These are phyloP conservation scores for Debaryomyces udenii DNA, from an alignment of 1,139 yeast species.

Conservation along the genomic window DNA sequence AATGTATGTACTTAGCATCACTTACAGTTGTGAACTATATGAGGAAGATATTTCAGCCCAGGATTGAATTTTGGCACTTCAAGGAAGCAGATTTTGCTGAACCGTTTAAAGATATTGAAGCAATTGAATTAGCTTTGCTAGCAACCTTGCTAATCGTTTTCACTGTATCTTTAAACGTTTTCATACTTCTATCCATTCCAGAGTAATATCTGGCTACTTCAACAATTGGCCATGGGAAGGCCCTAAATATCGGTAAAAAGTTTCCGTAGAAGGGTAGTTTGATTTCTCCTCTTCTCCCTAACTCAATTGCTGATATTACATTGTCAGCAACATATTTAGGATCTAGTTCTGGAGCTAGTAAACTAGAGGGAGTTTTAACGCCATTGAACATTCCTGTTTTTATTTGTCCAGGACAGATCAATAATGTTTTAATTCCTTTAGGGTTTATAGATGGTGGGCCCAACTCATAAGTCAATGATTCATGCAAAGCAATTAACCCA, in stretches of 20 bases:
- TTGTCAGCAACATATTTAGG: conserved; percentile 64
- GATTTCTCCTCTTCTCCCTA: conserved; percentile 70
- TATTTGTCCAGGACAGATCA: conserved; percentile 87
- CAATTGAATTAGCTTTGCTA: conserved; percentile 23
- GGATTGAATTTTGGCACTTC: too few relatives aligned
- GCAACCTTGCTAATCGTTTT: conserved; percentile 17
- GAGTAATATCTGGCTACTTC: conserved; percentile 54
- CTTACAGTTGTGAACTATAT: too few relatives aligned
- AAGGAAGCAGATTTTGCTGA: background rate
- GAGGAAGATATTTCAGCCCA: too few relatives aligned
- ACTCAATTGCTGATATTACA: conserved; percentile 57
- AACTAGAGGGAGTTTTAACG: conserved; percentile 68
- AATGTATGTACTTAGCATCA: too few relatives aligned
- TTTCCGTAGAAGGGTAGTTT: conserved; percentile 77
- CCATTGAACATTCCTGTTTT: conserved; percentile 71
- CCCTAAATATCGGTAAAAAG: conserved; percentile 69
- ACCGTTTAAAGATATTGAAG: conserved; percentile 11
- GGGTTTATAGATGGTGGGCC: conserved; percentile 52
- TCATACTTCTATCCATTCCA: conserved; percentile 67
- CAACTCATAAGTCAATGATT: conserved; percentile 73
- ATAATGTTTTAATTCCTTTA: conserved; percentile 66
- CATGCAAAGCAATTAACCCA: conserved; percentile 82
- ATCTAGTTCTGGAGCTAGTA: conserved; percentile 81
- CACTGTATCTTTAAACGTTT: conserved; percentile 30
- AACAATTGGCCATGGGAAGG: conserved; percentile 72